These are phyloP conservation scores for Punica granatum DNA, from an alignment of 345 rosid species.

Conservation along the genomic window DNA sequence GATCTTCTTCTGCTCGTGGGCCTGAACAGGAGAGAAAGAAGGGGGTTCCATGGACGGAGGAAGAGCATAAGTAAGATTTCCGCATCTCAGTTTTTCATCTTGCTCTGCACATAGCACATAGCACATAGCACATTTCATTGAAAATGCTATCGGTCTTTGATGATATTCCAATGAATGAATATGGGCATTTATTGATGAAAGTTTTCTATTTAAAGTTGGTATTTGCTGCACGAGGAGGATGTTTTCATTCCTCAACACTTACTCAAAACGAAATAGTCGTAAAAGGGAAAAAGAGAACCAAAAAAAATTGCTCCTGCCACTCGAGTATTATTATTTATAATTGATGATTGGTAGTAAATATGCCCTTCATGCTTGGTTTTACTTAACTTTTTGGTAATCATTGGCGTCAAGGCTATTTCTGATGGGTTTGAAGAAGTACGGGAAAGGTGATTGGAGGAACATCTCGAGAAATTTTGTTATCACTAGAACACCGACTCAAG, in stretches of 20 bases:
- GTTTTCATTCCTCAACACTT: neutral
- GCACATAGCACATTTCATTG: no score
- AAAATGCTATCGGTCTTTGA: no score
- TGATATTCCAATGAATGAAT: neutral
- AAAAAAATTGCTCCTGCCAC: neutral
- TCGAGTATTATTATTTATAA: neutral
- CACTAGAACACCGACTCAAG: no score
- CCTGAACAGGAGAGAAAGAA: slow-evolving; percentile 90
- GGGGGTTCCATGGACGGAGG: no score
- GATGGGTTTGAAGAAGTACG: slow-evolving; percentile 89
- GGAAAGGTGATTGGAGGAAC: no score
- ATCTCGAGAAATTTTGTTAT: no score
- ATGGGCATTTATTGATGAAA: neutral
- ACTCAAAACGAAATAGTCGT: no score
- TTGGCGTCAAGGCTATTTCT: slow-evolving; percentile 52
- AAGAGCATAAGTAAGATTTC: slow-evolving; percentile 61
- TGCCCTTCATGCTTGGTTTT: neutral
- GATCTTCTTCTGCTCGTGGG: slow-evolving; percentile 44
- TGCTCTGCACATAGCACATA: no score
- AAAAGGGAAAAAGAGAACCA: neutral
- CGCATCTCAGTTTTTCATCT: neutral
- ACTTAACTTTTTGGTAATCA: neutral
- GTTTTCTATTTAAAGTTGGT: neutral
- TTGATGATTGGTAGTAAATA: neutral
- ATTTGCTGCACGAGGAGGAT: neutral